A percentile compares a stretch with the other conserved stretches of the same genome.
These are phyloP conservation scores for Azolla pinnata DNA, from an alignment of 75 land plant species.

Conservation along the genomic window DNA sequence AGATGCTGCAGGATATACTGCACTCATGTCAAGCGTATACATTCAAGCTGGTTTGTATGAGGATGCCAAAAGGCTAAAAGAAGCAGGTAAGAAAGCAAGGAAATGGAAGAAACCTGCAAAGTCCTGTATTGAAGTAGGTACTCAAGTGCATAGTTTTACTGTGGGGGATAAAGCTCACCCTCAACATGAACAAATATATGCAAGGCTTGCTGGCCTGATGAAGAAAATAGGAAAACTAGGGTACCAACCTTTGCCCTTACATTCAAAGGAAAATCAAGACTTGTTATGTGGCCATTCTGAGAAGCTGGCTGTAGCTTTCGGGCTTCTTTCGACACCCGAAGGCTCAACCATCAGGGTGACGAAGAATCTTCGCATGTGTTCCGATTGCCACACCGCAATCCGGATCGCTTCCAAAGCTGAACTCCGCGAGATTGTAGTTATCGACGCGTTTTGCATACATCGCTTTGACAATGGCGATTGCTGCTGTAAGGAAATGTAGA, in stretches of 20 bases:
- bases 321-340: constrained; percentile 18
- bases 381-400: constrained; percentile 39
- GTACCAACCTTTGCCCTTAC: no score
- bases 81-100: constrained; percentile 30
- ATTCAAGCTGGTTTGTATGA: constrained; percentile 44
- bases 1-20: constrained; percentile 24
- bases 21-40: constrained; percentile 39
- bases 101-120: constrained; percentile 53
- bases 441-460: constrained; percentile 41
- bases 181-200: constrained; percentile 10
- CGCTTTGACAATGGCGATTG: constrained; percentile 33
- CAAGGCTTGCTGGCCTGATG: no score
- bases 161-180: constrained; percentile 28
- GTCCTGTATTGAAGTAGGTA: constrained; percentile 47
- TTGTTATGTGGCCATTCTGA: constrained; percentile 33
- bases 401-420: constrained; percentile 31
- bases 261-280: constrained; percentile 12
- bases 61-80: constrained; percentile 30
- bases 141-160: constrained; percentile 35
- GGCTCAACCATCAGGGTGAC: constrained; percentile 36
- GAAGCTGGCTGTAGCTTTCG: constrained; percentile 41
- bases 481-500: constrained; percentile 35
- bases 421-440: constrained; percentile 32
- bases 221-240: no score
- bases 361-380: constrained; percentile 48